Conservation (phyloP, 169 alveolate genomes). For the Cryptosporidium canis region DNA sequence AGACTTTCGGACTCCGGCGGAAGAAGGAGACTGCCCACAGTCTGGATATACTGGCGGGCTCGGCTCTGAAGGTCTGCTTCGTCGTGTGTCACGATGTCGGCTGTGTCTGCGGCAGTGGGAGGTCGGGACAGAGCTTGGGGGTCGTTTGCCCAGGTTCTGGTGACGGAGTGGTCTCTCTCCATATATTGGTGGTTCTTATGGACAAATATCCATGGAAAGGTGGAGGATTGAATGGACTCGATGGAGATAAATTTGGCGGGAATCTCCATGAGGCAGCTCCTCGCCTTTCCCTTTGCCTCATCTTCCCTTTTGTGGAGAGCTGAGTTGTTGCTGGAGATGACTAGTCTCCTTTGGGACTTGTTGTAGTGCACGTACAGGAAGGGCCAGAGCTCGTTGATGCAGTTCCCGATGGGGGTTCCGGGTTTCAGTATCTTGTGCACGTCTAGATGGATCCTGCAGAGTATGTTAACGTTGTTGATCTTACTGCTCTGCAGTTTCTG, state of each 20-base stretch:
- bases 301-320: not conserved
- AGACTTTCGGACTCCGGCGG: not conserved
- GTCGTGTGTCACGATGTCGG: not conserved
- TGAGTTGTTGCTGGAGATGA: not conserved
- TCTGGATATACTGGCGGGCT: not conserved
- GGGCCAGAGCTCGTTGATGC: slow-evolving; percentile 13
- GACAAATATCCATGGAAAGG: slow-evolving; percentile 9
- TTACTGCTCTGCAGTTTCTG: not conserved
- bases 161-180: no score
- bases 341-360: not conserved
- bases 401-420: not conserved
- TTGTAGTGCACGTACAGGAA: slow-evolving; percentile 6
- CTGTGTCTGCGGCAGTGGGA: not conserved
- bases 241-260: slow-evolving; percentile 35
- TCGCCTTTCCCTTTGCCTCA: not conserved
- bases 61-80: not conserved
- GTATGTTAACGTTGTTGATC: not conserved
- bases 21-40: not conserved
- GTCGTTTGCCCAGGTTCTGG: not conserved
- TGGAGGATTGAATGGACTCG: slow-evolving; percentile 16
- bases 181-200: not conserved
- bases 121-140: not conserved
- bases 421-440: not conserved
- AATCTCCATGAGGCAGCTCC: not conserved
- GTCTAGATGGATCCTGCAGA: slow-evolving; percentile 29